phyloP scores from a whole-genome alignment of 768 basidiomycete species.

The Lentinula edodes region DNA sequence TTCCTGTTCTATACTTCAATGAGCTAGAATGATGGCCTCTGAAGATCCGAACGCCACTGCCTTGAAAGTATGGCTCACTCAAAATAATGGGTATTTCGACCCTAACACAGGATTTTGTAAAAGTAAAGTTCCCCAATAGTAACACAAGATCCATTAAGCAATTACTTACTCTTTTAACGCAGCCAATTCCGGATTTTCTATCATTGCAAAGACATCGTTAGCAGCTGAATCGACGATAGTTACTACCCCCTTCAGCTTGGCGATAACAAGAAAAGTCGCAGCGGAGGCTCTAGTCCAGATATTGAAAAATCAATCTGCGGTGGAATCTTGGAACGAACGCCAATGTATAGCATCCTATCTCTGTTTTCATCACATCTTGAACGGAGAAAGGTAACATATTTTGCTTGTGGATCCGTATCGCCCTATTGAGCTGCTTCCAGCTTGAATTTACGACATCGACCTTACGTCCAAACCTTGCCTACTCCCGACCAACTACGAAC shows the following conservation, averaged over 20 bases:
- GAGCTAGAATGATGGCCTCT: background rate
- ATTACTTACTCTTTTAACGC: constrained; percentile 1
- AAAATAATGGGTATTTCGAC: background rate
- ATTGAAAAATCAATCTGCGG: constrained; percentile 20
- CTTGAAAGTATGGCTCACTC: background rate
- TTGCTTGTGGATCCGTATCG: background rate
- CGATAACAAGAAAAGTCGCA: constrained; percentile 52
- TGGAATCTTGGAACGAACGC: constrained; percentile 49
- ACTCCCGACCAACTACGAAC: constrained; percentile 51
- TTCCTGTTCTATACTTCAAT: background rate
- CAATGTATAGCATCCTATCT: constrained; percentile 69
- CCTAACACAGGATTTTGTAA: background rate
- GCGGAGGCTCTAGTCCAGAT: constrained; percentile 35
- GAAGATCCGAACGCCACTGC: background rate
- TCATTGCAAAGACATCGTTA: constrained; percentile 45
- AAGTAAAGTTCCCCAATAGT: background rate
- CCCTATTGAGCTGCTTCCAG: constrained; percentile 5
- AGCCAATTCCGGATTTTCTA: constrained; percentile 41
- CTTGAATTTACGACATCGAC: constrained; percentile 34
- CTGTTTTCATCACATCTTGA: constrained; percentile 42
- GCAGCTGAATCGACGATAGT: constrained; percentile 50
- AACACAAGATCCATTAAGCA: background rate
- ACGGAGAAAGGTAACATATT: constrained; percentile 6
- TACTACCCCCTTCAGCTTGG: constrained; percentile 61
- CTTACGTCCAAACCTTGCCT: constrained; percentile 72